These are phyloP conservation scores for Phlebiopsis flavidoalba DNA, from an alignment of 768 basidiomycete genomes.

Conservation along the genomic window DNA sequence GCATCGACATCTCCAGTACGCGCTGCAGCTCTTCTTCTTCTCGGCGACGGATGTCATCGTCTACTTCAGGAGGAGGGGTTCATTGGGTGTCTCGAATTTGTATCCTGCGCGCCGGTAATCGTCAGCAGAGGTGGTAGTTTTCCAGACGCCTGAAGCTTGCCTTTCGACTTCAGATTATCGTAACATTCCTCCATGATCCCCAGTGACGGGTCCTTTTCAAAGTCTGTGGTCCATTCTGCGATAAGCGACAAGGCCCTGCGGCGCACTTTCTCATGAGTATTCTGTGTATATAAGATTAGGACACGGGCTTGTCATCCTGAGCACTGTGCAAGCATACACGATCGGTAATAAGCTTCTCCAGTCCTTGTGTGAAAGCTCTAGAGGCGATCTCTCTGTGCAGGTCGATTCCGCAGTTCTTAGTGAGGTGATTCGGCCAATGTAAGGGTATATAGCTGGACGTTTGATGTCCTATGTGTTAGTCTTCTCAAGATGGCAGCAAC, in stretches of 20 bases:
- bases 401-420: slow-evolving; percentile 83
- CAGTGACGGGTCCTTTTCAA: slow-evolving; percentile 71
- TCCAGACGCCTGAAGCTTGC: slow-evolving; percentile 35
- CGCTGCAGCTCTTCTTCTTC: slow-evolving; percentile 96
- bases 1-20: slow-evolving; percentile 88
- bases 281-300: slow-evolving; percentile 41
- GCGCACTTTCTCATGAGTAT: slow-evolving; percentile 88
- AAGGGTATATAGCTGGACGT: slow-evolving; percentile 93
- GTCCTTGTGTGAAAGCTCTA: slow-evolving; percentile 82
- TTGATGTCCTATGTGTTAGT: slow-evolving; percentile 89
- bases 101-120: slow-evolving; percentile 36
- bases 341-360: slow-evolving; percentile 86
- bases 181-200: slow-evolving; percentile 92
- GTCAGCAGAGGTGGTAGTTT: slow-evolving; percentile 1
- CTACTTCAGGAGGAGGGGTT: slow-evolving; percentile 66
- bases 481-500: slow-evolving; percentile 85
- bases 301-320: background rate
- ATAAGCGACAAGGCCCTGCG: slow-evolving; percentile 67
- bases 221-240: slow-evolving; percentile 81
- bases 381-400: slow-evolving; percentile 86
- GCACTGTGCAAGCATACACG: slow-evolving; percentile 41
- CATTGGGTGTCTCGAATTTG: slow-evolving; percentile 59
- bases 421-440: slow-evolving; percentile 82
- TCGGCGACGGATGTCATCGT: slow-evolving; percentile 73
- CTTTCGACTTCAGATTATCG: slow-evolving; percentile 74